Evolutionary conservation across 2,329 filamentous ascomycete species (phyloP), one percentile per base, ranked within the genome.

Genomic region (Emmonsiellopsis sp.): DNA sequence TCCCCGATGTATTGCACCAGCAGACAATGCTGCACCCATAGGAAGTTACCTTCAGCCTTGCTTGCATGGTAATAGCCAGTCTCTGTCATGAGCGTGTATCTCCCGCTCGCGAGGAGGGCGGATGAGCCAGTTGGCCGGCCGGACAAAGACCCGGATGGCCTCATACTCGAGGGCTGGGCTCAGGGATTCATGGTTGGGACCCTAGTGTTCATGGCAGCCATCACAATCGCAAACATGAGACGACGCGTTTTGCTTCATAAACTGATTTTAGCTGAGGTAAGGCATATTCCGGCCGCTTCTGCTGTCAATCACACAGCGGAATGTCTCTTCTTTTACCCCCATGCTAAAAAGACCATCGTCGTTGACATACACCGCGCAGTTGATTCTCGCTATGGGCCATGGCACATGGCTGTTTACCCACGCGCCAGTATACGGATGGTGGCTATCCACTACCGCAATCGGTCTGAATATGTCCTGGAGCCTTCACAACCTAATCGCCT

Each of bases 401-500:
- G 79, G 79, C 6, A 79, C 79, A 55, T 83, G 81, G 63, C 76
- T 82, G 37, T 83, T 84, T 66, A 74, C 77, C 52, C 68, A 74
- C 56, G 73, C 71, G 7, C 78, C 79, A 0, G 71, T 71, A 2
- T 83, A 82, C 61, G 80, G 79, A 48, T 85, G 82, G 82, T 85
- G 83, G 65, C 71, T 85, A 2, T 82, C 80, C 1, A 70, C 74
- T 27, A 81, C 79, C 2, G 82, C 79, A 6, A 77, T 84, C 6
- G 74, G 80, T 14, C 74, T 86, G 27, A 83, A 83, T 57, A 68
- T 76, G n/a, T 83, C 80, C 3, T 85, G 81, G 79, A 76, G 73
- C 10, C 66, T 86, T 7, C 83, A 86, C 65, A 86, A 85, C 57
- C 73, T 85, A 55, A 81, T 86, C 55, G 76, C 82, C 0, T 86